A percentile compares a stretch with the other conserved stretches of the same genome.
Evolutionary conservation across 257 asterid genomes (phyloP).

Genomic region (Salvia miltiorrhiza): DNA sequence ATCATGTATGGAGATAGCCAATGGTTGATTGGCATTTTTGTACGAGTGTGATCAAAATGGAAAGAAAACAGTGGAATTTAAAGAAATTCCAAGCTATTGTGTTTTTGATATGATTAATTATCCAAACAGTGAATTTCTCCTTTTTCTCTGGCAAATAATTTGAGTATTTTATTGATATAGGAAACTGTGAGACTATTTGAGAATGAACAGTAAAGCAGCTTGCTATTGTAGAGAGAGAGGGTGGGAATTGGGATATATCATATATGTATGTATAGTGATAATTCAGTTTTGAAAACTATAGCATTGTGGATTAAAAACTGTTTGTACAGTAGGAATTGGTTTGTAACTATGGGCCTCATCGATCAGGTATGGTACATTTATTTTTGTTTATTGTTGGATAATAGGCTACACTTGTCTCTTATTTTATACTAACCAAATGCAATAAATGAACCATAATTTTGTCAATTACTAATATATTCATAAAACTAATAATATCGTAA

Average conservation of each 20-base stretch:
- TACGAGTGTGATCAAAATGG: background rate
- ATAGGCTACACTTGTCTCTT: conserved; percentile 5
- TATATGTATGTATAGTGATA: background rate
- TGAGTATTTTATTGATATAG: conserved; percentile 17
- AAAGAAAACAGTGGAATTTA: conserved; percentile 18
- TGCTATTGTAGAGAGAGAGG: background rate
- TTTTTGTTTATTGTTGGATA: conserved; percentile 15
- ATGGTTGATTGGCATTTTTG: conserved; percentile 53
- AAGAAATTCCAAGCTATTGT: background rate
- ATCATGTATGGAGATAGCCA: conserved; percentile 36
- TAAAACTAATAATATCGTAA: background rate
- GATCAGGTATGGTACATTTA: conserved; percentile 20
- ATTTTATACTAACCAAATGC: background rate
- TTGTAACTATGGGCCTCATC: conserved; percentile 2
- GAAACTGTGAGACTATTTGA: conserved; percentile 12
- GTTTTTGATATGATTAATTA: background rate
- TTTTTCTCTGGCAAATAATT: conserved; percentile 17
- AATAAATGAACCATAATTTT: conserved; percentile 18
- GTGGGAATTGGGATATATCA: background rate
- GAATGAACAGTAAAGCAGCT: background rate
- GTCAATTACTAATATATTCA: background rate
- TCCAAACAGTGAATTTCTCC: background rate
- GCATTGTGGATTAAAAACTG: conserved; percentile 13
- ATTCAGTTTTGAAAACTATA: background rate
- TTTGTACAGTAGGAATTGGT: conserved; percentile 11